These are phyloP conservation scores for Geotrichum carabidarum DNA, from an alignment of 1,139 yeast species.

Conservation along the genomic window DNA sequence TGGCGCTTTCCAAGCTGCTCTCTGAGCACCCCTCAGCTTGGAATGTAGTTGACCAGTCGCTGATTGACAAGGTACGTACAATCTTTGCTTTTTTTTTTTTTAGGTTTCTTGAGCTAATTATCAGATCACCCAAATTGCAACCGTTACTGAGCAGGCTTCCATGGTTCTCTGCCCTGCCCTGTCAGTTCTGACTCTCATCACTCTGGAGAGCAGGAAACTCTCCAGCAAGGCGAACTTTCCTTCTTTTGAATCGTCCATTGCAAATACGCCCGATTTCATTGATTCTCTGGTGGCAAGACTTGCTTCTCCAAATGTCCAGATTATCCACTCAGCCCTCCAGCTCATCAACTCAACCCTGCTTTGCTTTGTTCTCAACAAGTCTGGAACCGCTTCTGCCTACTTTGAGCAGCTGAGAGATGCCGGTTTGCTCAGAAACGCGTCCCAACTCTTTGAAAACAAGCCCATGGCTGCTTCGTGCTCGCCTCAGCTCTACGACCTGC, in stretches of 20 bases:
- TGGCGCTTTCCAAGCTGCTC: conserved; percentile 28
- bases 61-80: conserved; percentile 25
- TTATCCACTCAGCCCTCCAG: conserved; percentile 29
- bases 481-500: conserved; percentile 31
- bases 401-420: conserved; percentile 27
- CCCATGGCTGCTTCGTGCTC: conserved; percentile 29
- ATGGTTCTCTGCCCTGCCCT: conserved; percentile 31
- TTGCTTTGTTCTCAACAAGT: conserved; percentile 25
- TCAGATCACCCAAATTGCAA: conserved; percentile 22
- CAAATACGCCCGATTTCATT: conserved; percentile 22
- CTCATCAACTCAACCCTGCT: conserved; percentile 27
- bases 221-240: conserved; percentile 21
- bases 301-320: conserved; percentile 26
- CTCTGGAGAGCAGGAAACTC: conserved; percentile 26
- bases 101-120: not conserved
- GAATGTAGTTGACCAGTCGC: conserved; percentile 30
- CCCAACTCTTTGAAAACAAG: conserved; percentile 29
- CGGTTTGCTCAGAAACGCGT: conserved; percentile 27
- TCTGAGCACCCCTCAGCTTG: conserved; percentile 29
- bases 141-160: conserved; percentile 25
- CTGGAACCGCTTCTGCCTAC: conserved; percentile 25
- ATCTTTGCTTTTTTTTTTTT: not conserved
- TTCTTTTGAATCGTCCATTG: conserved; percentile 24
- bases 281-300: conserved; percentile 27
- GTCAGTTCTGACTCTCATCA: conserved; percentile 28